Evolutionary conservation across 768 basidiomycete species (phyloP).

Genomic region (Saitozyma podzolica): DNA sequence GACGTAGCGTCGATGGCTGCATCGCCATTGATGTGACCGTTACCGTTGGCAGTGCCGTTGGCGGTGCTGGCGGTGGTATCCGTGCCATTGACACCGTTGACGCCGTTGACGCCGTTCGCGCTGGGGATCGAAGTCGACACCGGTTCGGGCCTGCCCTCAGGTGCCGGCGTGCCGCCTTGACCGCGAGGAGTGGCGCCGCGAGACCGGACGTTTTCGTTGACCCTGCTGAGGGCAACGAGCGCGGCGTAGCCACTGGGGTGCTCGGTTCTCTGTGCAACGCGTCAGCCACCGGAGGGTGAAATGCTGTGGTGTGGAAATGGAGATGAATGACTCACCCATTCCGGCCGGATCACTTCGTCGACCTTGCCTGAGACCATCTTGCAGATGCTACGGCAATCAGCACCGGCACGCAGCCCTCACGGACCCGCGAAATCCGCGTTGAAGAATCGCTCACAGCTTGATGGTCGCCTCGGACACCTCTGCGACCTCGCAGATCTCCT

Average conservation of each 20-base stretch:
- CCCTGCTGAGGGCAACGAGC: conserved; percentile 23
- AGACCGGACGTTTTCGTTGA: conserved; percentile 15
- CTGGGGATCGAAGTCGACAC: background rate
- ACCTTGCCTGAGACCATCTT: conserved; percentile 35
- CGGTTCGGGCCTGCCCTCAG: background rate
- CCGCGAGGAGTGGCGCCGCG: conserved; percentile 20
- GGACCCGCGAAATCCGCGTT: background rate
- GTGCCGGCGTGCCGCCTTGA: background rate
- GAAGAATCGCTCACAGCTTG: conserved; percentile 58
- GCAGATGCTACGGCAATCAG: conserved; percentile 30
- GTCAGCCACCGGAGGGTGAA: conserved; percentile 11
- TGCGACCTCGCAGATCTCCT: conserved; percentile 85
- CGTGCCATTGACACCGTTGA: too few relatives aligned
- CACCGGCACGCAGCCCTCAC: background rate
- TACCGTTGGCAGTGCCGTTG: too few relatives aligned
- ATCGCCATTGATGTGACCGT: too few relatives aligned
- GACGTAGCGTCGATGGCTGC: too few relatives aligned
- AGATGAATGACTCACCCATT: conserved; percentile 37
- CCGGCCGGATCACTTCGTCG: conserved; percentile 43
- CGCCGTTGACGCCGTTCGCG: background rate
- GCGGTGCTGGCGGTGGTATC: too few relatives aligned
- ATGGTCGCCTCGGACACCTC: conserved; percentile 96
- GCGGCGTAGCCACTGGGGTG: conserved; percentile 28
- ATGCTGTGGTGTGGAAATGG: too few relatives aligned
- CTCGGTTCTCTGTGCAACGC: conserved; percentile 23